Base-by-base conservation (phyloP, 225 moss, liverwort and hornwort species). In the Pseudoscleropodium purum region DNA sequence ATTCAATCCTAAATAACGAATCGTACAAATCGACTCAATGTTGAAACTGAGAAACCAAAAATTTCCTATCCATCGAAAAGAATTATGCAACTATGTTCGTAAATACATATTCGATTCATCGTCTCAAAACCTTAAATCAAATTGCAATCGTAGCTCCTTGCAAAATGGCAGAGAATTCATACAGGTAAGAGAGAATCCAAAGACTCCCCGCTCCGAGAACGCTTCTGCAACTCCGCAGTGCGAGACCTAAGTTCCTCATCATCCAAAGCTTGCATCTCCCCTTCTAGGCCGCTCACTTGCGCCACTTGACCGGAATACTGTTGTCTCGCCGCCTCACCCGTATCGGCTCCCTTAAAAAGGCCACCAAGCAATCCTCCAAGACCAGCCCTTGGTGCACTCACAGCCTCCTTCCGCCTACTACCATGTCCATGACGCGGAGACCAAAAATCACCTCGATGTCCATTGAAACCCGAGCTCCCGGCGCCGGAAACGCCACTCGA, bases 361-460 rank as follows among this genome's bases (percentile, higher is more conserved):
- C 98, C 98, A 37, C 98, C 98, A 11, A 99, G 88, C 73, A 99
- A 90, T 18, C 97, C 96, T 72, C 97, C 96, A 18, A 98, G 90
- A 47, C 95, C 89, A 45, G 96, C 95, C 67, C 92, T 91, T 56
- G 94, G 92, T 24, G 86, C 91, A 64, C 90, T 88, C 67, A 24
- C 86, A 51, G 92, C 82, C 6, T 91, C 91, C 66, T 90, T 93
- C 86, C 81, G 79, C 75, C 94, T 80, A 29, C 91, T 75, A 7
- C 87, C 89, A 19, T 91, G 91, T 41, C 92, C 90, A 89, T 90
- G 89, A 61, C 88, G 85, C 75, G 88, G 83, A 63, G 91, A 75
- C 90, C 94, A 91, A 88, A 97, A 90, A 27, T 86, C 85, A 9
- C 92, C 91, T 80, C 92, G 91, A 54, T 90, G 90, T 25, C 94